These are phyloP conservation scores for Carnegiea gigantea DNA, from an alignment of 179 eudicot genomes.

Conservation along the genomic window DNA sequence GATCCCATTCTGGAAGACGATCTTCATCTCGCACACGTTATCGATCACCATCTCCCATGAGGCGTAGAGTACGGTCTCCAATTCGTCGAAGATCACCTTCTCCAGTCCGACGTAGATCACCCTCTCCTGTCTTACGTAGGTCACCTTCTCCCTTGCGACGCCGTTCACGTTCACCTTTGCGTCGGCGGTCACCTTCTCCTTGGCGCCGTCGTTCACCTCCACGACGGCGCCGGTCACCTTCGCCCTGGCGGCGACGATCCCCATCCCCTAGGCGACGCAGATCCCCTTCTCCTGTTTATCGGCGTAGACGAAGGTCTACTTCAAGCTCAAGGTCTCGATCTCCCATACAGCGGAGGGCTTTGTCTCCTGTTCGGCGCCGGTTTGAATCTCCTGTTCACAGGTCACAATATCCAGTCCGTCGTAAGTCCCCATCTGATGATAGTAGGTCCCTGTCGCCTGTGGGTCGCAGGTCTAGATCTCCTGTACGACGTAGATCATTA, in stretches of 20 bases:
- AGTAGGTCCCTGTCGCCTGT: constrained; percentile 29
- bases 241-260: constrained; percentile 36
- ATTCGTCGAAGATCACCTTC: constrained; percentile 51
- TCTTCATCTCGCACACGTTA: constrained; percentile 47
- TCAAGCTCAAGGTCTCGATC: constrained; percentile 63
- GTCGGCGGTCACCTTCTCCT: constrained; percentile 50
- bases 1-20: constrained; percentile 42
- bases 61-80: constrained; percentile 51
- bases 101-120: constrained; percentile 45
- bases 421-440: constrained; percentile 25
- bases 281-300: constrained; percentile 42
- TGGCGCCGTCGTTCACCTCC: constrained; percentile 40
- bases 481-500: constrained; percentile 20
- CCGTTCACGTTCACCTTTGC: constrained; percentile 40
- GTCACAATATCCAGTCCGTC: constrained; percentile 23
- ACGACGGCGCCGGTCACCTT: constrained; percentile 42
- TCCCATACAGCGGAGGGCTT: constrained; percentile 47
- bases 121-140: constrained; percentile 29
- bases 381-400: constrained; percentile 27
- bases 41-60: constrained; percentile 58
- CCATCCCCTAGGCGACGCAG: constrained; percentile 51
- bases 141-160: constrained; percentile 49
- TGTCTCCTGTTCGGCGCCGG: constrained; percentile 41
- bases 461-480: constrained; percentile 26
- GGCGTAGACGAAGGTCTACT: constrained; percentile 44